Evolutionary conservation across 225 moss, liverwort and hornwort genomes (phyloP).

Genomic region (Climacium dendroides): DNA sequence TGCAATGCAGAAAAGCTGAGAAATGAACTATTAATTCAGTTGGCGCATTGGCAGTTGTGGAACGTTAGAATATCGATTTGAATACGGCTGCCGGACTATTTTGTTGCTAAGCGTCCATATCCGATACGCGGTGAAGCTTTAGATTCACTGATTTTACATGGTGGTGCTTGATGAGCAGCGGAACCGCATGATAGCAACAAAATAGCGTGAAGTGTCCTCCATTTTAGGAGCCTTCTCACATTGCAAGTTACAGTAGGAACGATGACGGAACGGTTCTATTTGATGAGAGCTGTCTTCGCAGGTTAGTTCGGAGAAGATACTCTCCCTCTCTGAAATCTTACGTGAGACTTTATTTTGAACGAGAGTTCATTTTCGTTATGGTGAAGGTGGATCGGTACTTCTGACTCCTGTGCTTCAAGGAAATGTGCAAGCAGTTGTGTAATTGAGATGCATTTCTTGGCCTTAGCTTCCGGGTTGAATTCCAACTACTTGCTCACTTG

Average conservation of each 20-base stretch:
- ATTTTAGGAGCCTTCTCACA: constrained; percentile 86
- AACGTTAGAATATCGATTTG: background rate
- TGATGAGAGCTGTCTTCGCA: constrained; percentile 87
- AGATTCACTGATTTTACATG: constrained; percentile 1
- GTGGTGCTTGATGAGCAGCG: constrained; percentile 22
- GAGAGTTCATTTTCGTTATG: background rate
- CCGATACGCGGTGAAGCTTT: background rate
- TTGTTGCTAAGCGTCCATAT: background rate
- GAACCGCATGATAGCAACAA: constrained; percentile 71
- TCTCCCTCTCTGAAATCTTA: background rate
- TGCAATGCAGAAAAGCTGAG: background rate
- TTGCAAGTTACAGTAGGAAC: constrained; percentile 78
- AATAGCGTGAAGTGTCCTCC: constrained; percentile 77
- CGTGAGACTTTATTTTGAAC: background rate
- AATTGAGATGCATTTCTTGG: background rate
- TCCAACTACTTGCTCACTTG: background rate
- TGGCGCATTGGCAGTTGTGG: background rate
- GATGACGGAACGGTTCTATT: constrained; percentile 63
- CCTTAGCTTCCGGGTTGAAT: background rate
- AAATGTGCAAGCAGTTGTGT: background rate
- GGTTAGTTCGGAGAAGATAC: constrained; percentile 7
- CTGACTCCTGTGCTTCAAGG: background rate
- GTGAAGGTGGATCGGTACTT: background rate
- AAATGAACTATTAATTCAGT: background rate
- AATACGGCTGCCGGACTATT: background rate